These are phyloP conservation scores for Gossypium herbaceum DNA, from an alignment of 345 rosid species.

Conservation along the genomic window DNA sequence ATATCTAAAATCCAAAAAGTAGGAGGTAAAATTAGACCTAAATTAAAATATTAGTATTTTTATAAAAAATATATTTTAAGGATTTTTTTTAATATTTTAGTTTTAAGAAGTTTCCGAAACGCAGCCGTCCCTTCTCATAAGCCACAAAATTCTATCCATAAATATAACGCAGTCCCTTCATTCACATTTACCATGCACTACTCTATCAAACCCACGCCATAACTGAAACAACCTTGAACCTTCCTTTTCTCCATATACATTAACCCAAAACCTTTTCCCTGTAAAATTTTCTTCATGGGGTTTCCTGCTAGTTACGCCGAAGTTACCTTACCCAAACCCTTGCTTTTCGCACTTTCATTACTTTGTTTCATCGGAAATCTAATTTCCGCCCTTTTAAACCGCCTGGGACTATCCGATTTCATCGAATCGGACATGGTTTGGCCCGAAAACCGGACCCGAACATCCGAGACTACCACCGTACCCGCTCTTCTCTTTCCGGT, in stretches of 20 bases:
- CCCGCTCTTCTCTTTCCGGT: constrained; percentile 70
- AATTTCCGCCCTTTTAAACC: constrained; percentile 46
- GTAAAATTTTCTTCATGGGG: constrained; percentile 42
- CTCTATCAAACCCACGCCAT: not conserved
- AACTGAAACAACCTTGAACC: not conserved
- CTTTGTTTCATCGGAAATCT: constrained; percentile 54
- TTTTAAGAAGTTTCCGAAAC: too few species aligned
- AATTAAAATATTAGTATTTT: too few species aligned
- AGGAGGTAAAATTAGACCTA: too few species aligned
- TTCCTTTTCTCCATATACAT: too few species aligned
- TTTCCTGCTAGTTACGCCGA: constrained; percentile 76
- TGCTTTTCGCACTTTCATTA: constrained; percentile 59
- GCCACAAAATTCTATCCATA: not conserved
- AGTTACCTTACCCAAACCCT: constrained; percentile 57
- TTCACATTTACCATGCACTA: not conserved
- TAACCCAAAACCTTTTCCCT: too few species aligned
- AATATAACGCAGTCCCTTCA: not conserved
- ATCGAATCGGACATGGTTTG: constrained; percentile 58
- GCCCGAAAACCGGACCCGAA: constrained; percentile 40
- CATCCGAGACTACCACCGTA: constrained; percentile 38
- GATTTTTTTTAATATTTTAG: too few species aligned
- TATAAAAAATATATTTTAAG: too few species aligned
- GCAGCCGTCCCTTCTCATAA: not conserved
- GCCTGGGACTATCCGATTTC: constrained; percentile 73
- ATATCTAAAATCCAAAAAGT: too few species aligned